Percentiles rank a stretch among this genome's conserved stretches.
Conservation (phyloP, 2,329 filamentous ascomycete species). For the Lanzia echinophila region DNA sequence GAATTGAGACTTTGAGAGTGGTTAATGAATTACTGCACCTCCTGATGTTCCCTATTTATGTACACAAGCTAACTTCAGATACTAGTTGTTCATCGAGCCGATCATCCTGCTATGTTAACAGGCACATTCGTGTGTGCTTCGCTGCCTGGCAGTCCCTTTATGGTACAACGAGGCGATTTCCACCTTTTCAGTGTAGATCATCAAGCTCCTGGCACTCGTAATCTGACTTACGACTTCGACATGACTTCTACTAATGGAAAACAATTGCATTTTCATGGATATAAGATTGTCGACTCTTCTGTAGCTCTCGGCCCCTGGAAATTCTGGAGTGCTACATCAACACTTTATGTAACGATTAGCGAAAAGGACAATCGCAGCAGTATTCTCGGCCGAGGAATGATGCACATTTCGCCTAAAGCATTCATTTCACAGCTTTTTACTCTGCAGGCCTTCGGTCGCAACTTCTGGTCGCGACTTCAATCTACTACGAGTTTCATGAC, state of each 20-base stretch:
- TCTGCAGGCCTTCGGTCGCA: slow-evolving; percentile 44
- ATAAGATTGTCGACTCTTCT: slow-evolving; percentile 55
- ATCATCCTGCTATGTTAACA: slow-evolving; percentile 48
- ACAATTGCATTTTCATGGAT: slow-evolving; percentile 52
- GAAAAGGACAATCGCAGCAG: slow-evolving; percentile 20
- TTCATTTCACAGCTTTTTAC: slow-evolving; percentile 51
- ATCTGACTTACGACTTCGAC: slow-evolving; percentile 55
- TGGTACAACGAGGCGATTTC: slow-evolving; percentile 52
- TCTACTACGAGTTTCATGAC: slow-evolving; percentile 46
- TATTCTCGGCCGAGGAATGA: slow-evolving; percentile 52
- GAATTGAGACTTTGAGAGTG: no score
- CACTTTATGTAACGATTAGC: slow-evolving; percentile 54
- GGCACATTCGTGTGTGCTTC: slow-evolving; percentile 53
- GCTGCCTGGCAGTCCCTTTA: slow-evolving; percentile 51
- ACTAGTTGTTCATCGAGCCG: slow-evolving; percentile 38
- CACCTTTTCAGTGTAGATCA: slow-evolving; percentile 49
- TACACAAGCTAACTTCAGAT: not conserved
- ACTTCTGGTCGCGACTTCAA: slow-evolving; percentile 37
- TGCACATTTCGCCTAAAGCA: slow-evolving; percentile 47
- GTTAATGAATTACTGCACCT: no score
- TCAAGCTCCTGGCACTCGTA: slow-evolving; percentile 49
- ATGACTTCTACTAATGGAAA: slow-evolving; percentile 48
- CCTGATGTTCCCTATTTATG: no score
- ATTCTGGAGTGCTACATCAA: slow-evolving; percentile 57
- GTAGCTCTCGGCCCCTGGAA: slow-evolving; percentile 48